Evolutionary conservation across 2,329 filamentous ascomycete species (phyloP), one percentile per base, ranked within the genome.

Genomic region (Monilinia aucupariae): DNA sequence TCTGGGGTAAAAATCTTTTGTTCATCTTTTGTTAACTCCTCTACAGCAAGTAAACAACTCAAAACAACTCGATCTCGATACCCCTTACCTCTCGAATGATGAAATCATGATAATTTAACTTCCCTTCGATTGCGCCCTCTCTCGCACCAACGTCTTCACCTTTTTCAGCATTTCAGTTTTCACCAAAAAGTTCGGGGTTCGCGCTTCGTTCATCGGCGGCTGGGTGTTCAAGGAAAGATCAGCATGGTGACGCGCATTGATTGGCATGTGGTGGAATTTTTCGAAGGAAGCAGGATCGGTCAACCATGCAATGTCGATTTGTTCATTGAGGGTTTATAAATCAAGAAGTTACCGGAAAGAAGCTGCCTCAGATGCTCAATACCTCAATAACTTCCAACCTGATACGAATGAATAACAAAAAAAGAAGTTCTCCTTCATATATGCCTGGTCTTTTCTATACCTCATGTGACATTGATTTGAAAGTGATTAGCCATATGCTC

Each of bases 1-100:
- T 5, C 15, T n/a, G 51, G 61, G 1, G 39, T 9, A 10, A n/a
- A 45, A 1, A 22, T 56, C 17, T 43, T 62, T 49, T 41, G 49
- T 54, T 25, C n/a, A 39, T 9, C 17, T 32, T 51, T 4, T 34
- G 34, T 68, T 72, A 52, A 73, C 61, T 47, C 43, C 55, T 41
- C 48, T 64, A 69, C 62, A 78, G 76, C 72, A 78, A 78, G 72
- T 78, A 78, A 78, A 78, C 75, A 68, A 71, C 72, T 76, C 75
- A 68, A 71, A 65, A 68, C 73, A 73, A 70, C 73, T 75, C 76
- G 76, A 76, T 77, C 76, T 75, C 76, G 71, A 72, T 75, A 65
- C 74, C 70, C 71, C 69, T 68, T 70, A 66, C 65, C 71, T 69
- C 68, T 66, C 69, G 51, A 67, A 63, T 67, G 64, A 67, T 70